A percentile compares a stretch with the other conserved stretches of the same genome.
Conservation (phyloP, 2,329 filamentous ascomycete genomes). For the Nothophoma quercina region DNA sequence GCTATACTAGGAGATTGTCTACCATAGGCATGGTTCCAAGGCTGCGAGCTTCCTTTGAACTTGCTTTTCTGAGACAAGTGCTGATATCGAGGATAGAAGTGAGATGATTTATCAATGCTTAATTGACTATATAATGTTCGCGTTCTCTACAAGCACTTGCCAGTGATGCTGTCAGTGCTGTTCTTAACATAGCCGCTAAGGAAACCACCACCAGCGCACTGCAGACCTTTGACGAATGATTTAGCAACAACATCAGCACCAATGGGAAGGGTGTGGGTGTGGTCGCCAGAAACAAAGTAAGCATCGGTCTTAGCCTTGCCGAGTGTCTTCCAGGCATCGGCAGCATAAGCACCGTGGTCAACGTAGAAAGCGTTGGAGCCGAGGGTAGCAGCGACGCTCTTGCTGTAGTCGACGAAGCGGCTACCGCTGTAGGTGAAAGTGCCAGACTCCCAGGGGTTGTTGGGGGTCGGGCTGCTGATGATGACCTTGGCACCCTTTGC, state of each 20-base stretch:
- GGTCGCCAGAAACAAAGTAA: conserved; percentile 63
- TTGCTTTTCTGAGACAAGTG: no score
- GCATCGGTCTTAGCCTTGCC: conserved; percentile 60
- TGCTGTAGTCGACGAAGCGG: conserved; percentile 65
- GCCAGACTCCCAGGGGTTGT: conserved; percentile 69
- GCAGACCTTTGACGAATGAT: conserved; percentile 66
- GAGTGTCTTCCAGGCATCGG: conserved; percentile 60
- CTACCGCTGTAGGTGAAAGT: conserved; percentile 57
- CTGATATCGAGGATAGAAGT: no score
- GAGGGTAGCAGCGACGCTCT: conserved; percentile 54
- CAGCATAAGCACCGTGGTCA: conserved; percentile 67
- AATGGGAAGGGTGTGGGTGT: conserved; percentile 67
- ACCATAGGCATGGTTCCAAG: no score
- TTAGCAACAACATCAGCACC: conserved; percentile 65
- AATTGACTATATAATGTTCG: neutral
- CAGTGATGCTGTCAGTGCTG: conserved; percentile 38
- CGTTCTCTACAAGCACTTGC: conserved; percentile 40
- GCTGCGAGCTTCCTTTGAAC: no score
- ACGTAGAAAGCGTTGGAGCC: conserved; percentile 60
- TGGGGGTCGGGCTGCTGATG: conserved; percentile 66
- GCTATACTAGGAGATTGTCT: no score
- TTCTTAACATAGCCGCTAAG: conserved; percentile 52
- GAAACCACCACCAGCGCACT: conserved; percentile 56
- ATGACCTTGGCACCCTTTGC: conserved; percentile 67
- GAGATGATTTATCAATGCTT: neutral